Evolutionary conservation across 1,284 basidiomycete genomes (phyloP), one percentile per base, ranked within the genome.

Genomic region (Malassezia psittaci): DNA sequence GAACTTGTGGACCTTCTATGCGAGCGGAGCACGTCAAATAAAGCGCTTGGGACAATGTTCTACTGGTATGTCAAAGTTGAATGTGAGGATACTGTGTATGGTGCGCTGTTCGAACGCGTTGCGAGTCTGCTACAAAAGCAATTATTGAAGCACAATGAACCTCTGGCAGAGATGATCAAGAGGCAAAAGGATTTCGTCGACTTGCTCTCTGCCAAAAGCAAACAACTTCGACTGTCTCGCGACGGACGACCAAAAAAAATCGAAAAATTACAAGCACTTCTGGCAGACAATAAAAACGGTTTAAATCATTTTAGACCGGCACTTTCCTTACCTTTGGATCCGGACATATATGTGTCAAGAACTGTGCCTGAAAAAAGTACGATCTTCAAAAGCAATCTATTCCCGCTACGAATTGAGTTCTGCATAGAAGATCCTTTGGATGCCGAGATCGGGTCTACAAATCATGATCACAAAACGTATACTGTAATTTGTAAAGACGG

Each of bases 31-130:
- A 86, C 90, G 11, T 79, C 81, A 51, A 93, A 94, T 67, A 80
- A 81, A 1, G 81, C 90, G 0, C 79, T 98, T 1, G 93, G 90
- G 0, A 96, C 96, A 68, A 82, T 87, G 29, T 80, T 98, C 58
- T 87, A 94, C 72, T 98, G 94, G 94, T 99, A 98, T 68, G 82
- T 98, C 51, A 88, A 89, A 81, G 93, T 98, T 3, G 94, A 98
- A 75, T 85, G 86, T 43, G 77, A 83, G 24, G 88, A 90, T 71
- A 51, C 54, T 1, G 60, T 58, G 38, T 83, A 84, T 70, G 88
- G 88, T 2, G 88, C 88, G 78, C 88, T 96, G 84, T 99, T 90
- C 69, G 86, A 84, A 1, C 82, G 85, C 48, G 88, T 98, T 1
- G 87, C 88, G 10, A 87, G 83, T 76, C n/a, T 29, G 32, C 52